Evolutionary conservation across 176 grass and related monocot species (phyloP), one percentile per base, ranked within the genome.

Genomic region (Oryza glaberrima): DNA sequence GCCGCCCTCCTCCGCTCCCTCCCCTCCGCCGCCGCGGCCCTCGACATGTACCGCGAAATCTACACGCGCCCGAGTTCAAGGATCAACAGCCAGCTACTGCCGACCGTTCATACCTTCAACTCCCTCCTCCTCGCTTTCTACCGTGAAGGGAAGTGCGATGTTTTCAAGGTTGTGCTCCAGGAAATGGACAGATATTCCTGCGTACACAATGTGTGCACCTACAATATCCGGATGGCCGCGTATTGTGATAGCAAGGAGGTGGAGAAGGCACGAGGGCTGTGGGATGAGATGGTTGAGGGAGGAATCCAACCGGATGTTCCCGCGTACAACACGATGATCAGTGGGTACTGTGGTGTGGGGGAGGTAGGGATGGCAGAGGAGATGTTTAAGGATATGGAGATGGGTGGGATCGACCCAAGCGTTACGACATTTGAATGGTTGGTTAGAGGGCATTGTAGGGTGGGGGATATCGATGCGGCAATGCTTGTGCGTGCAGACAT

Each of bases 401-500:
- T 91, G 44, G 72, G 1, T 44, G 82, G 76, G 44, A 90, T 88
- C 34, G 63, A 91, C 19, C 89, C 91, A 0, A 93, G 48, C 68
- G 81, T 7, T 2, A 89, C 82, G 0, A 96, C 89, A 11, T 88
- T 89, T 12, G 87, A 91, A 60, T 83, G 81, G 77, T 81, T 94
- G 65, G 81, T 94, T 38, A 72, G 30, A 65, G 89, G 91, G 8
- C 89, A 93, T 84, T 90, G 89, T 73, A 81, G 69, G 75, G 56
- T 61, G 26, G 87, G 72, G 9, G 56, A 85, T 58, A 26, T 61
- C 4, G 82, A 87, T 26, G 67, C 70, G 12, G 87, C 71, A 17
- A 84, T 93, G 49, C 91, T 96, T 90, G 72, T 96, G 25, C 70
- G 75, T 12, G 45, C 65, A 19, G 89, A 96, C 81, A 81, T 83